Base-by-base conservation (phyloP, 305 asterid genomes). In the Solanum hybrid region DNA sequence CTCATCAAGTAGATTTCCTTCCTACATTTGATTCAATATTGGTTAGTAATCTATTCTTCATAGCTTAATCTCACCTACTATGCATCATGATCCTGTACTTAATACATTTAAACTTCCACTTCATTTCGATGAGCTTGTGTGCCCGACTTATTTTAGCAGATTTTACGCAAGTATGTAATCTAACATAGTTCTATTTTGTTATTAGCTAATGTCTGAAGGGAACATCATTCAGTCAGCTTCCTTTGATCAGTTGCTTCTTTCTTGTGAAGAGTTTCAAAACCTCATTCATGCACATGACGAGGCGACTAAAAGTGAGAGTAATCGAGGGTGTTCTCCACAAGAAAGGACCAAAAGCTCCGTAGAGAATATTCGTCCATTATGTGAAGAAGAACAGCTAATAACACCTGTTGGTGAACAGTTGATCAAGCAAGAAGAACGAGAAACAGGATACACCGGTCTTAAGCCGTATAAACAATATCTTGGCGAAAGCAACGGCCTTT, bases 1-100 rank as follows among this genome's bases (percentile, higher is more conserved):
- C 92, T 88, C 92, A 90, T 76, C 92, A 88, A 90, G 92, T 90
- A 10, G 92, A 90, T 26, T 90, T 85, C 77, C 90, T 90, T 75
- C 90, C 92, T 10, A 88, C 89, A 22, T 88, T 90, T 88, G 90
- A 88, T 64, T 76, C 56, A 14, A 77, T 90, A 85, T 64, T 90
- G 92, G 90, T 90, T 36, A 76, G 89, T 88, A 20, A 17, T 29
- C 26, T 73, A 3, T 46, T 5, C 16, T 22, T 3, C 40, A 9
- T 17, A 82, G 87, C 27, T 26, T 42, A 42, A 42, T 42, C 72
- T 42, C 27, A 46, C n/a, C 1, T 42, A 42, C 87, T 82, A 42
- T 42, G 72, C n/a, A 82, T 27, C 26, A 14, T 40, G 37, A 26
- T 16, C 35, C 36, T n/a, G 26, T 40, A 24, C 4, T 27, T 7